Evolutionary conservation across 768 basidiomycete species (phyloP), one percentile per base, ranked within the genome.

Genomic region (Kwoniella botswanensis): DNA sequence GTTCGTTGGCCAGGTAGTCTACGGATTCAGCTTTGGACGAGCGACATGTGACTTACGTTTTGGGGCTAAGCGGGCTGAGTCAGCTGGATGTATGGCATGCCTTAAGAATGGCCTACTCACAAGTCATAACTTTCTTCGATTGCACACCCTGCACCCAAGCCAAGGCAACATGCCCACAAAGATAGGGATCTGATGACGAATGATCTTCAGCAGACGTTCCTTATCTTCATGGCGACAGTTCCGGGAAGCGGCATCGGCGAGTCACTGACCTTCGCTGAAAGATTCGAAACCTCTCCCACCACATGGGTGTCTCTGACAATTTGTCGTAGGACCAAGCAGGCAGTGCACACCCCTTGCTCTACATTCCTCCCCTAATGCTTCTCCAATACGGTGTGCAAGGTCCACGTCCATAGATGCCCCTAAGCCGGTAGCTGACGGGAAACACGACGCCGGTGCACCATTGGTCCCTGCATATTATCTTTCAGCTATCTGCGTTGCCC

Each of bases 1-100:
- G 92, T 85, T 93, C 92, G 76, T 93, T 93, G 24, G 88, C 89
- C 26, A 90, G 88, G 71, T 91, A 93, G 79, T 93, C 93, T 81
- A 92, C 92, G 84, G 92, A 90, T 7, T 29, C 26, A 53, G 46
- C 17, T 35, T 26, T 29, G 17, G 35, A 9, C 50, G 5, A 9
- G 9, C 22, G 13, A 17, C 21, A 26, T n/a, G 11, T 9, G 4
- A 55, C 68, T 67, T 42, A 75, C 74, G 74, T 50, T 76, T 76
- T n/a, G 74, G 74, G 3, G 71, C 72, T 76, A 60, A 2, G 17
- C 17, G 46, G 46, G 35, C 35, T 54, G 29, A 13, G 60, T 68
- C 66, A 74, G 63, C 52, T 22, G 13, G 7, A 26, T 35, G 26
- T 44, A 35, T 35, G 35, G 35, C 35, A 35, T 35, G 35, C 35